A percentile compares a stretch with the other conserved stretches of the same genome.
Conservation (phyloP, 2,329 filamentous ascomycete genomes). For the Pseudopithomyces chartarum region DNA sequence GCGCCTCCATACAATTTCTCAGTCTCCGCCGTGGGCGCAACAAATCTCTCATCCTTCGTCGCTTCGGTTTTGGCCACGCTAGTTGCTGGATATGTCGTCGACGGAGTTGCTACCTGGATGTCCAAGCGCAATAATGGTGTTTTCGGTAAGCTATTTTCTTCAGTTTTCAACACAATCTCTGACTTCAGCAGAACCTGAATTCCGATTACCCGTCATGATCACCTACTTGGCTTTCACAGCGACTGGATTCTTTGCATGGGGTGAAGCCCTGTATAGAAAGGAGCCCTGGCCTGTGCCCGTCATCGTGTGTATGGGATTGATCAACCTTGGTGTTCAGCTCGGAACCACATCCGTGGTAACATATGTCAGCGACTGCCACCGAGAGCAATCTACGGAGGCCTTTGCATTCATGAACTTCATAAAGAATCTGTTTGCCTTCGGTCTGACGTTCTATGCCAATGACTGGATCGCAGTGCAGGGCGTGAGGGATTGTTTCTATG, state of each 20-base stretch:
- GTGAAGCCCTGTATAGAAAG: slow-evolving; percentile 18
- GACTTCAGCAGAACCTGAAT: slow-evolving; percentile 26
- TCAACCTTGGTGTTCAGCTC: slow-evolving; percentile 30
- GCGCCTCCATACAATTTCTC: slow-evolving; percentile 32
- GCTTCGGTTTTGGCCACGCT: slow-evolving; percentile 25
- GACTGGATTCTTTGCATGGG: slow-evolving; percentile 32
- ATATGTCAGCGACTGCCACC: slow-evolving; percentile 30
- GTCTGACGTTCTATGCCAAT: slow-evolving; percentile 28
- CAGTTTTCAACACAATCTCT: background rate
- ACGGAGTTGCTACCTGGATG: slow-evolving; percentile 29
- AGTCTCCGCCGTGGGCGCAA: slow-evolving; percentile 26
- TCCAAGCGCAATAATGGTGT: slow-evolving; percentile 27
- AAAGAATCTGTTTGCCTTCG: slow-evolving; percentile 34
- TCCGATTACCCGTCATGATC: slow-evolving; percentile 29
- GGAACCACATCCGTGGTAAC: slow-evolving; percentile 27
- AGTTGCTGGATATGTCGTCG: slow-evolving; percentile 23
- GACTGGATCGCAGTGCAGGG: slow-evolving; percentile 28
- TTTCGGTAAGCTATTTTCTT: slow-evolving; percentile 18
- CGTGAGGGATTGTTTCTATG: slow-evolving; percentile 24
- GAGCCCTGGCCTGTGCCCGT: slow-evolving; percentile 32
- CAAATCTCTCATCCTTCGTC: slow-evolving; percentile 29
- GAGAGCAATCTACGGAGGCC: slow-evolving; percentile 28
- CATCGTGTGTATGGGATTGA: slow-evolving; percentile 31
- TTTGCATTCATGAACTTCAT: slow-evolving; percentile 35
- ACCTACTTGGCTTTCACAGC: slow-evolving; percentile 27